Evolutionary conservation across 1,284 basidiomycete species (phyloP).

Genomic region (Tylopilus sp.): DNA sequence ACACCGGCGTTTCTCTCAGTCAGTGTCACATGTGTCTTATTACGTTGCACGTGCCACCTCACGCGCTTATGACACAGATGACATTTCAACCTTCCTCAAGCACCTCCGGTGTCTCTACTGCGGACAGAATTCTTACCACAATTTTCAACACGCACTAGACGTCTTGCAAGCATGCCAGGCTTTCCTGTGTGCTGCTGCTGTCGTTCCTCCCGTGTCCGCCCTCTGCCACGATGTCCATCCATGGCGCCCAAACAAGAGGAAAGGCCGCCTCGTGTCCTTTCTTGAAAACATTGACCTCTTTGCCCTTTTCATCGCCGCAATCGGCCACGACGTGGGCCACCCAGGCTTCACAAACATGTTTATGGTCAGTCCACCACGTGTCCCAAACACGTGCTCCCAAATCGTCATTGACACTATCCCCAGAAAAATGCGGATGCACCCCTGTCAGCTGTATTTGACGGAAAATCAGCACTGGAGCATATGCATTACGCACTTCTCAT

Average conservation of each 20-base stretch:
- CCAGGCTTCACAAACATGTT: slow-evolving; percentile 89
- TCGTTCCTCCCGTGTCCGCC: slow-evolving; percentile 70
- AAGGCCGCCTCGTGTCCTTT: slow-evolving; percentile 47
- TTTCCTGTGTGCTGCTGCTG: slow-evolving; percentile 71
- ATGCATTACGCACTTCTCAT: slow-evolving; percentile 87
- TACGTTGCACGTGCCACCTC: slow-evolving; percentile 21
- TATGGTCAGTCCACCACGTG: slow-evolving; percentile 58
- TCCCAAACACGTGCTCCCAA: neutral
- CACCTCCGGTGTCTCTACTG: slow-evolving; percentile 85
- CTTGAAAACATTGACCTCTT: slow-evolving; percentile 70
- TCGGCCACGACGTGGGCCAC: slow-evolving; percentile 94
- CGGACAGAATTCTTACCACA: slow-evolving; percentile 88
- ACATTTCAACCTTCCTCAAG: slow-evolving; percentile 70
- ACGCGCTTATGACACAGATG: slow-evolving; percentile 41
- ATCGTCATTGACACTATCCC: slow-evolving; percentile 11
- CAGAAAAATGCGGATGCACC: slow-evolving; percentile 91
- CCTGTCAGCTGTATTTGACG: slow-evolving; percentile 80
- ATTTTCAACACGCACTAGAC: slow-evolving; percentile 91
- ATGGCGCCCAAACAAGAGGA: slow-evolving; percentile 47
- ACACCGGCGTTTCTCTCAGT: slow-evolving; percentile 63
- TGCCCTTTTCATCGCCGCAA: slow-evolving; percentile 79
- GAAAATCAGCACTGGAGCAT: slow-evolving; percentile 86
- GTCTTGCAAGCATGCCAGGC: slow-evolving; percentile 88
- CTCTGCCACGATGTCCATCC: slow-evolving; percentile 38
- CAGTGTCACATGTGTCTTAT: slow-evolving; percentile 35